Evolutionary conservation across 202 grass and related monocot species (phyloP).

Genomic region (Setaria italica): DNA sequence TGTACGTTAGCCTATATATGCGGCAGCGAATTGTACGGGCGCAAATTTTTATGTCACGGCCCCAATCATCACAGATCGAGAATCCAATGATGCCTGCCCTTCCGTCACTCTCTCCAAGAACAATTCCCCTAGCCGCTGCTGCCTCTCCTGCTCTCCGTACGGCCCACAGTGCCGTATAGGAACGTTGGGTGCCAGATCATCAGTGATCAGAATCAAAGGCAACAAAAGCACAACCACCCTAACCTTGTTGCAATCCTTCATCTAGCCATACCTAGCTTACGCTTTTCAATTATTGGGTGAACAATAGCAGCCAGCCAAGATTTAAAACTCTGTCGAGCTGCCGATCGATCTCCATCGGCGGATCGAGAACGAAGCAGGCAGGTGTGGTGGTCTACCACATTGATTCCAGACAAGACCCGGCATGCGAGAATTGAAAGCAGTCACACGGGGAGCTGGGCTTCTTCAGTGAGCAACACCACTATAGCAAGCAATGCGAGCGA

Average conservation of each 20-base stretch:
- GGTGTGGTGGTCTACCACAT: constrained; percentile 26
- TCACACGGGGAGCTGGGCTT: constrained; percentile 34
- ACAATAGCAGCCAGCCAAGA: background rate
- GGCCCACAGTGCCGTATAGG: constrained; percentile 32
- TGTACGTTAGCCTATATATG: constrained; percentile 41
- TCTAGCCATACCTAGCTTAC: background rate
- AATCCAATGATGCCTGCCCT: constrained; percentile 56
- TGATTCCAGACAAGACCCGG: constrained; percentile 42
- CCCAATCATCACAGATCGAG: constrained; percentile 60
- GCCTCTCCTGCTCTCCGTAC: constrained; percentile 1
- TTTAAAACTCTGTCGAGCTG: background rate
- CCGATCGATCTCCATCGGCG: background rate
- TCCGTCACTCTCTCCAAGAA: constrained; percentile 25
- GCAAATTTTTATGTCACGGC: constrained; percentile 34
- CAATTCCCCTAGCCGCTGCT: background rate
- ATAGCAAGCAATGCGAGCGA: background rate
- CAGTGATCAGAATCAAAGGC: constrained; percentile 2
- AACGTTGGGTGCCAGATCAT: constrained; percentile 30
- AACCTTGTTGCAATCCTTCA: constrained; percentile 6
- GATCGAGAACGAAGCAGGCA: background rate
- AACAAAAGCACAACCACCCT: constrained; percentile 41
- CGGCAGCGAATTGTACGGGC: constrained; percentile 35
- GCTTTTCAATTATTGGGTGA: constrained; percentile 8
- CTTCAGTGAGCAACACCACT: constrained; percentile 5
- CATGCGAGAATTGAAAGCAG: constrained; percentile 41